Percentiles rank a stretch among this genome's conserved stretches.
These are phyloP conservation scores for Physcomitrium patens DNA, from an alignment of 225 moss, liverwort and hornwort species.

Conservation along the genomic window DNA sequence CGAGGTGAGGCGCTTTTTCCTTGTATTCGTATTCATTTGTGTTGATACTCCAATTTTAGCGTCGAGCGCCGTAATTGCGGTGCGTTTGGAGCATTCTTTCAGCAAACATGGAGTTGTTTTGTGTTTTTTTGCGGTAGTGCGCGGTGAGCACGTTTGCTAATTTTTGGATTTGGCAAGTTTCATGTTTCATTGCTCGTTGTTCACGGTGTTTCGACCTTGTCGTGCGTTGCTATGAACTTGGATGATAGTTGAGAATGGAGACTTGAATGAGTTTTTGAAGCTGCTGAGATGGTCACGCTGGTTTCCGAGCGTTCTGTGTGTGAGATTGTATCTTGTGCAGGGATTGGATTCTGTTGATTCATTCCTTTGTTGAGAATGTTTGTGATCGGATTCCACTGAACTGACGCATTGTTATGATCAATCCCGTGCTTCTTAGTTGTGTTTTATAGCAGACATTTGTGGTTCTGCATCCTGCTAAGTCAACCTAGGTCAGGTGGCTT, in stretches of 20 bases:
- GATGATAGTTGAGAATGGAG: background rate
- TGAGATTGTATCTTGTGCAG: background rate
- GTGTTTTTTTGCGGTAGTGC: background rate
- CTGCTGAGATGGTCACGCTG: slow-evolving; percentile 15
- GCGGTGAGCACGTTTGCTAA: background rate
- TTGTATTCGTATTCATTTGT: background rate
- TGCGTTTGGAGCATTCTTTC: background rate
- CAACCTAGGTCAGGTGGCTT: slow-evolving; percentile 30
- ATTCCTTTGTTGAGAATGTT: slow-evolving; percentile 14
- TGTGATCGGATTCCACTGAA: slow-evolving; percentile 11
- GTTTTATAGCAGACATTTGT: background rate
- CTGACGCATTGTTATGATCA: slow-evolving; percentile 7
- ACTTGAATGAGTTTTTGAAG: slow-evolving; percentile 25
- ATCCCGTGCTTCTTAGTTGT: slow-evolving; percentile 13
- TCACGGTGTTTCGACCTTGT: background rate
- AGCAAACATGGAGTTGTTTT: slow-evolving; percentile 25
- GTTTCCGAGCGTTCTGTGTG: background rate
- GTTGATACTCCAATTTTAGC: background rate
- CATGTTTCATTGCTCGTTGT: background rate
- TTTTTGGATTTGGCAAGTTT: slow-evolving; percentile 24
- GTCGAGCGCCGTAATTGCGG: background rate
- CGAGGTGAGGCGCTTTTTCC: background rate
- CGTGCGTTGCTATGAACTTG: background rate
- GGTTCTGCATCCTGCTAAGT: slow-evolving; percentile 9
- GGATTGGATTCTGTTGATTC: slow-evolving; percentile 20